Evolutionary conservation across 495 filamentous ascomycete genomes (phyloP).

Genomic region (Friedmanniomyces endolithicus): DNA sequence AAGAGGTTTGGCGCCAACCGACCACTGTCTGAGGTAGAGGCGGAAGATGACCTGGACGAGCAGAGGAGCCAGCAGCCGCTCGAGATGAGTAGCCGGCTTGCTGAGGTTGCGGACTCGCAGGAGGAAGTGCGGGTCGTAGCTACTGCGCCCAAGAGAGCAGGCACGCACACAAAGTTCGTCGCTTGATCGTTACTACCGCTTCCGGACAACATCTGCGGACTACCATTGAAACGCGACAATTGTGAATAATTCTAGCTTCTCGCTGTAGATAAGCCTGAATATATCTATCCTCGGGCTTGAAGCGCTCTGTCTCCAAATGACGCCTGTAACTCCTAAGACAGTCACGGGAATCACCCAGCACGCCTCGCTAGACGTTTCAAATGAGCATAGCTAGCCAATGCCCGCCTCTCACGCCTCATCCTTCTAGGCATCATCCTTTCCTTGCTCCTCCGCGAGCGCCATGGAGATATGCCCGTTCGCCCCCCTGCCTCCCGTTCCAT

Average conservation of each 20-base stretch:
- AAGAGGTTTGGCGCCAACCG: background rate
- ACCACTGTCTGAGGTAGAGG: background rate
- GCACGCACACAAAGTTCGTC: background rate
- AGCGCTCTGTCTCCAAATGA: background rate
- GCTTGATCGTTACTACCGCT: background rate
- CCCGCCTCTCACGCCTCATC: slow-evolving; percentile 26
- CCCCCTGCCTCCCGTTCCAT: slow-evolving; percentile 30
- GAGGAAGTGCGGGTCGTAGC: background rate
- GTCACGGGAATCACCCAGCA: too few relatives aligned
- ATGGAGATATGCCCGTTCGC: slow-evolving; percentile 28
- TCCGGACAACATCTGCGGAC: background rate
- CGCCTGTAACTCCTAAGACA: too few relatives aligned
- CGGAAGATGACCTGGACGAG: background rate
- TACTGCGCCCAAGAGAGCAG: background rate
- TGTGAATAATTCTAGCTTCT: background rate
- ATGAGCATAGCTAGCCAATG: background rate
- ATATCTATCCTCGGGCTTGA: background rate
- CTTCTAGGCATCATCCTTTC: slow-evolving; percentile 22
- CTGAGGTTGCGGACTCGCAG: background rate
- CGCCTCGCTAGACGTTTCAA: background rate
- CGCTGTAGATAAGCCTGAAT: background rate
- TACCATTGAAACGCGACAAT: background rate
- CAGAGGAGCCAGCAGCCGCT: background rate
- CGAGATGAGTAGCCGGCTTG: background rate
- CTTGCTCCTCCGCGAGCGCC: slow-evolving; percentile 21